phyloP scores from a whole-genome alignment of 2,329 filamentous ascomycete genomes.

The Ophidiomyces ophidiicola region DNA sequence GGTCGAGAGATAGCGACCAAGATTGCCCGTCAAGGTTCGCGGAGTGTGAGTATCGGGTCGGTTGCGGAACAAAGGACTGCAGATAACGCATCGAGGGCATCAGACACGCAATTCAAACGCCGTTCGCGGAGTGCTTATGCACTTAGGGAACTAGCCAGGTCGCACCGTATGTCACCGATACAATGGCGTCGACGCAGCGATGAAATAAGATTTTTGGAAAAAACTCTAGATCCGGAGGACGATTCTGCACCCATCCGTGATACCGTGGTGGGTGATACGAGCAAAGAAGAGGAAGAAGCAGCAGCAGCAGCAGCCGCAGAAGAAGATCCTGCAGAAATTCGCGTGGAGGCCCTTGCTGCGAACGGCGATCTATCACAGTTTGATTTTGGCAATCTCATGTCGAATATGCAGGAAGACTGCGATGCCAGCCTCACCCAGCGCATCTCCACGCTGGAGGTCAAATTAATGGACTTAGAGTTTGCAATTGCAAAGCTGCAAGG shows the following conservation, averaged over 20 bases:
- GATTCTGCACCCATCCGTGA: constrained; percentile 9
- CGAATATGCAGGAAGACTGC: constrained; percentile 31
- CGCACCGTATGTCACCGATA: constrained; percentile 30
- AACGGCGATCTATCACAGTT: constrained; percentile 17
- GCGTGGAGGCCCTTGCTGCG: constrained; percentile 2
- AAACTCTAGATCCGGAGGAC: constrained; percentile 23
- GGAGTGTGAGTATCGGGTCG: constrained; percentile 10
- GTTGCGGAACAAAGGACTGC: constrained; percentile 3
- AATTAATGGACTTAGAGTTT: constrained; percentile 40
- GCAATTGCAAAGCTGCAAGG: constrained; percentile 39
- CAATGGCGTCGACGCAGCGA: constrained; percentile 33
- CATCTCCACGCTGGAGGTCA: constrained; percentile 39
- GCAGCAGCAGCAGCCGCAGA: not conserved
- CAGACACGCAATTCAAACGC: constrained; percentile 26
- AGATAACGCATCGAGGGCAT: constrained; percentile 17
- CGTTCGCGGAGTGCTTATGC: constrained; percentile 36
- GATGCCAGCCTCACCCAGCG: constrained; percentile 34
- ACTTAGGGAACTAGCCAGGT: constrained; percentile 26
- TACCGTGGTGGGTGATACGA: constrained; percentile 3
- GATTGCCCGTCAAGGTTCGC: constrained; percentile 13
- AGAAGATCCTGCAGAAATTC: constrained; percentile 5
- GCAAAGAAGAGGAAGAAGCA: not conserved
- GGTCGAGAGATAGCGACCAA: constrained; percentile 19
- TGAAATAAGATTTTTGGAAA: constrained; percentile 30
- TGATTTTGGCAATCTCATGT: constrained; percentile 30